Evolutionary conservation across 2,329 filamentous ascomycete genomes (phyloP).

Genomic region (Hypocrella siamensis): DNA sequence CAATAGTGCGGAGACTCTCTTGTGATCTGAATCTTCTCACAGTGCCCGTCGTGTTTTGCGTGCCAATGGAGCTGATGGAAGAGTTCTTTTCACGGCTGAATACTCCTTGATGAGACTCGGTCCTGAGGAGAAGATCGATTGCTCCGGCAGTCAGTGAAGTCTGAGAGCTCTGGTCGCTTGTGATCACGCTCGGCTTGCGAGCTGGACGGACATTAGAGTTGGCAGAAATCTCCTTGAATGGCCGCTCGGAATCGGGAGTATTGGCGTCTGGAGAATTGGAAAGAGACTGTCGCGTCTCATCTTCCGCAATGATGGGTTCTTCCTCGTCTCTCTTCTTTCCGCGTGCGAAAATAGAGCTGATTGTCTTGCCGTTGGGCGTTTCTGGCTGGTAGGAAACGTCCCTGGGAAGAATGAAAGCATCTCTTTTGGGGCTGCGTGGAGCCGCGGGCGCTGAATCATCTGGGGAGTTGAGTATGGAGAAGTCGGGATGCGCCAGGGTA

Average conservation of each 20-base stretch:
- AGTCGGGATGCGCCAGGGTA: slow-evolving; percentile 18
- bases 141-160: slow-evolving; percentile 69
- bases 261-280: slow-evolving; percentile 22
- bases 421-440: slow-evolving; percentile 34
- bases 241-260: slow-evolving; percentile 38
- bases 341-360: slow-evolving; percentile 28
- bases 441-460: slow-evolving; percentile 30
- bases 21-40: slow-evolving; percentile 30
- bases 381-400: slow-evolving; percentile 23
- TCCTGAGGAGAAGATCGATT: slow-evolving; percentile 60
- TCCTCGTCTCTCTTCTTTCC: slow-evolving; percentile 24
- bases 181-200: slow-evolving; percentile 26
- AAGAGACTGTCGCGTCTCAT: slow-evolving; percentile 43
- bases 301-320: slow-evolving; percentile 43
- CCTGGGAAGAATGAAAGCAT: slow-evolving; percentile 40
- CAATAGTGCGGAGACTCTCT: slow-evolving; percentile 31
- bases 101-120: slow-evolving; percentile 10
- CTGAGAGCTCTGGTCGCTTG: slow-evolving; percentile 60
- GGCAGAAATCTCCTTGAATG: slow-evolving; percentile 46
- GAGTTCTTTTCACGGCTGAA: slow-evolving; percentile 18
- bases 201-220: slow-evolving; percentile 30
- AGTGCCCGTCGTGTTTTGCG: slow-evolving; percentile 21
- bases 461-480: slow-evolving; percentile 29
- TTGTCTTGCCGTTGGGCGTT: slow-evolving; percentile 23
- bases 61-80: slow-evolving; percentile 19